Conservation (phyloP, 2,329 filamentous ascomycete genomes). For the Lecanicillium sp. region DNA sequence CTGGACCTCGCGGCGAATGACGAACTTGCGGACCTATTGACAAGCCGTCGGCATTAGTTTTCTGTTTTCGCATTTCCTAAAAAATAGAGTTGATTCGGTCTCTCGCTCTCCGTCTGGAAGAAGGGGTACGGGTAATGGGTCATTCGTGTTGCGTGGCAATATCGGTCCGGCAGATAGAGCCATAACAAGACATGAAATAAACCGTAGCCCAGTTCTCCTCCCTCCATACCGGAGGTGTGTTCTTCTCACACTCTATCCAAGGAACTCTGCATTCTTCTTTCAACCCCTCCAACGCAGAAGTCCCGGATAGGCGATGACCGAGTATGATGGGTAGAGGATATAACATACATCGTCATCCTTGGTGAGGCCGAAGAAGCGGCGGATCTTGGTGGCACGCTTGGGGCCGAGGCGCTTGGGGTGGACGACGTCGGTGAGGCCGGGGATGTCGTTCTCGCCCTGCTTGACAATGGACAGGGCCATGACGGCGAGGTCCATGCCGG, state of each 20-base stretch:
- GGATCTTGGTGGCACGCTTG: constrained; percentile 99
- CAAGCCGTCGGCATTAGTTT: not conserved
- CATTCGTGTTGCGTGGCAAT: too few species aligned
- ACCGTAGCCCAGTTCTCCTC: constrained; percentile 1
- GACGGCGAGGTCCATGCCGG: constrained; percentile 90
- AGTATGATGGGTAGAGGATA: constrained; percentile 43
- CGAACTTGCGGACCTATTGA: constrained; percentile 91
- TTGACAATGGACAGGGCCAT: constrained; percentile 94
- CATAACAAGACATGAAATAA: not conserved
- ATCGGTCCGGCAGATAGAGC: too few species aligned
- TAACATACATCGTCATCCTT: constrained; percentile 99
- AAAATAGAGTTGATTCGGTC: not conserved
- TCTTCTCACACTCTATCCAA: constrained; percentile 53
- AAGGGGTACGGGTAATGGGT: too few species aligned
- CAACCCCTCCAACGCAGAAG: constrained; percentile 29
- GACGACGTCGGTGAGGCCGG: constrained; percentile 93
- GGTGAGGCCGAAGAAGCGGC: constrained; percentile 98
- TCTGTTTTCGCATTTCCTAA: too few species aligned
- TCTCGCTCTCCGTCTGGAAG: not conserved
- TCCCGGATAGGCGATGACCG: constrained; percentile 63
- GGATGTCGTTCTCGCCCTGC: constrained; percentile 91
- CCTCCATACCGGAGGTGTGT: constrained; percentile 14
- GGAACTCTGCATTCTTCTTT: constrained; percentile 18
- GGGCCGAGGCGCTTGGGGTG: constrained; percentile 98
- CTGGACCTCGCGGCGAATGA: constrained; percentile 97